These are phyloP conservation scores for Bassia scoparia DNA, from an alignment of 148 eudicot species.

Conservation along the genomic window DNA sequence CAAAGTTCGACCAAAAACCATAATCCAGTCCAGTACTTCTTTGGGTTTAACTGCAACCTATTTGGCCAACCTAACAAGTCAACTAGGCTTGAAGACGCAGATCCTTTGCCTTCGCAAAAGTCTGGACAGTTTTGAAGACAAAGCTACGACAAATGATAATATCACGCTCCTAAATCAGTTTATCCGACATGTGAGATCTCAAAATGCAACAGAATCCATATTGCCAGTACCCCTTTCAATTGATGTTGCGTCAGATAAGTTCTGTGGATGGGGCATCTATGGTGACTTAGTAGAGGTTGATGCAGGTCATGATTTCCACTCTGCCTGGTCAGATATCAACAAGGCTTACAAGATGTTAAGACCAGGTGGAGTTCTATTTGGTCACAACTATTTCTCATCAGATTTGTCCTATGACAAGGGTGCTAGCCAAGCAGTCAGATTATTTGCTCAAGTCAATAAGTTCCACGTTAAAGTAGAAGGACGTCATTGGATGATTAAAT, in stretches of 20 bases:
- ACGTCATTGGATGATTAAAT: constrained; percentile 21
- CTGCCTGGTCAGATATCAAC: constrained; percentile 25
- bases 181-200: constrained; percentile 7
- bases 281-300: constrained; percentile 28
- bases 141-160: constrained; percentile 18
- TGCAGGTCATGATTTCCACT: constrained; percentile 11
- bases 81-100: constrained; percentile 19
- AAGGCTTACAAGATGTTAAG: constrained; percentile 28
- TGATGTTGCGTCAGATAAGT: not conserved
- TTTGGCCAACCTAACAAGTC: constrained; percentile 22
- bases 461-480: constrained; percentile 13
- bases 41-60: constrained; percentile 18
- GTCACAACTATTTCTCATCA: constrained; percentile 16
- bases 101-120: constrained; percentile 19
- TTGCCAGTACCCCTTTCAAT: constrained; percentile 14
- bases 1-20: constrained; percentile 18
- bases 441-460: constrained; percentile 24
- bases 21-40: constrained; percentile 14
- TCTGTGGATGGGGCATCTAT: constrained; percentile 26
- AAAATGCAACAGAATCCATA: constrained; percentile 20
- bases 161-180: constrained; percentile 12
- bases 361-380: constrained; percentile 25
- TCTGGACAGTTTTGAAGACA: constrained; percentile 9
- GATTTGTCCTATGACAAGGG: constrained; percentile 18
- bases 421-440: constrained; percentile 19